Conservation (phyloP, 2,329 filamentous ascomycete genomes). For the Teratosphaeria gauchensis region DNA sequence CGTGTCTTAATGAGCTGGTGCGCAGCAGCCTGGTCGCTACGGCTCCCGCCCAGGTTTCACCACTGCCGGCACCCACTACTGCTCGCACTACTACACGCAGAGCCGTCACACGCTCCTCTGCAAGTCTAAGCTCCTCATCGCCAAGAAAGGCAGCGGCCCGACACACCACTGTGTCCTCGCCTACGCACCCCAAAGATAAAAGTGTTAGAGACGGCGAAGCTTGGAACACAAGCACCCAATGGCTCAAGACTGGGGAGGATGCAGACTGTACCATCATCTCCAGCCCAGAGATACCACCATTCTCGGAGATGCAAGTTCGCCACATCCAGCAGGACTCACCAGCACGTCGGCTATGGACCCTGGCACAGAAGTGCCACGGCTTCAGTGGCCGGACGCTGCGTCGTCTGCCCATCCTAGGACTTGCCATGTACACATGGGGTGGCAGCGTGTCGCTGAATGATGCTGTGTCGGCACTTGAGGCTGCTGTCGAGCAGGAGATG, state of each 20-base stretch:
- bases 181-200: not conserved
- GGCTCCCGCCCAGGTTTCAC: not conserved
- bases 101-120: not conserved
- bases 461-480: constrained; percentile 30
- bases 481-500: constrained; percentile 10
- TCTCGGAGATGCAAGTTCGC: constrained; percentile 21
- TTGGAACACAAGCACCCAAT: not conserved
- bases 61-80: not conserved
- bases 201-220: not conserved
- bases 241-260: constrained; percentile 1
- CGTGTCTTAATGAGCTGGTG: constrained; percentile 38
- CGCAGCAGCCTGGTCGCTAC: constrained; percentile 28
- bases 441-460: constrained; percentile 27
- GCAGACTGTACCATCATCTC: constrained; percentile 6
- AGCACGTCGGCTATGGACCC: constrained; percentile 20
- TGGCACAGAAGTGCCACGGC: constrained; percentile 27
- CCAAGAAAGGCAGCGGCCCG: not conserved
- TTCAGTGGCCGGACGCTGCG: constrained; percentile 35
- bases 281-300: constrained; percentile 16
- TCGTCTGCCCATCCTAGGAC: constrained; percentile 31
- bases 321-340: constrained; percentile 14
- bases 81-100: not conserved
- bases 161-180: not conserved
- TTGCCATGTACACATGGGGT: constrained; percentile 31
- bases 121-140: not conserved